Evolutionary conservation across 805 yeast species (phyloP).

Genomic region (Wickerhamiella azymoides): DNA sequence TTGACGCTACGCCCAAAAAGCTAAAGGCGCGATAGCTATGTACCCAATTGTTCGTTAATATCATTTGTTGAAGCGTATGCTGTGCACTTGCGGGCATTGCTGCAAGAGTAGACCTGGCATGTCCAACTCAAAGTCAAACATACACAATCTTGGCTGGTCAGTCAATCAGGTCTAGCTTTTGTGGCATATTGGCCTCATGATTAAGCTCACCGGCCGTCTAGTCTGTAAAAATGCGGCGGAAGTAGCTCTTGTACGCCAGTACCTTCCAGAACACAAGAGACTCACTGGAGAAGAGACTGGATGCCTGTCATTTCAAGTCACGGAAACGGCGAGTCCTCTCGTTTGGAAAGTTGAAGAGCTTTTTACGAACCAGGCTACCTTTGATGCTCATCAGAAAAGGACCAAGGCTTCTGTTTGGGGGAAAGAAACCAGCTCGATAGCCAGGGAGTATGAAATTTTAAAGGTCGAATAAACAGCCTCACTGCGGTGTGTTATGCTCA

Average conservation of each 20-base stretch:
- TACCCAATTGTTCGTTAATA: no score
- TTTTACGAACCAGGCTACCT: background rate
- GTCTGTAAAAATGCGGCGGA: background rate
- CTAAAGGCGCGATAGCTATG: no score
- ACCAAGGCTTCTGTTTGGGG: background rate
- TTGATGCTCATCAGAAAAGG: background rate
- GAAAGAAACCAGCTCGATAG: background rate
- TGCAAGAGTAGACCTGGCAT: no score
- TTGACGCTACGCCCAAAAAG: no score
- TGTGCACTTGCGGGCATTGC: no score
- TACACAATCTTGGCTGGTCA: no score
- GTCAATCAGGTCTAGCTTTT: no score
- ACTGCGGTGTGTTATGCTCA: no score
- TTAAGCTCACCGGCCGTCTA: background rate
- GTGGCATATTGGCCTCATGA: no score
- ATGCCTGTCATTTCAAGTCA: background rate
- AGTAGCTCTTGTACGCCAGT: background rate
- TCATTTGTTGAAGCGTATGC: no score
- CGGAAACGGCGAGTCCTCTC: background rate
- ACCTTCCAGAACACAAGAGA: background rate
- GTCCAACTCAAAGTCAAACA: no score
- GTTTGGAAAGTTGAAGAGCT: background rate
- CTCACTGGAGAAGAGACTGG: background rate
- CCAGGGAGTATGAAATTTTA: background rate
- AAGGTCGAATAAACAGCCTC: background rate